Evolutionary conservation across 2,329 filamentous ascomycete species (phyloP), one percentile per base, ranked within the genome.

Genomic region (Neurospora sp.): DNA sequence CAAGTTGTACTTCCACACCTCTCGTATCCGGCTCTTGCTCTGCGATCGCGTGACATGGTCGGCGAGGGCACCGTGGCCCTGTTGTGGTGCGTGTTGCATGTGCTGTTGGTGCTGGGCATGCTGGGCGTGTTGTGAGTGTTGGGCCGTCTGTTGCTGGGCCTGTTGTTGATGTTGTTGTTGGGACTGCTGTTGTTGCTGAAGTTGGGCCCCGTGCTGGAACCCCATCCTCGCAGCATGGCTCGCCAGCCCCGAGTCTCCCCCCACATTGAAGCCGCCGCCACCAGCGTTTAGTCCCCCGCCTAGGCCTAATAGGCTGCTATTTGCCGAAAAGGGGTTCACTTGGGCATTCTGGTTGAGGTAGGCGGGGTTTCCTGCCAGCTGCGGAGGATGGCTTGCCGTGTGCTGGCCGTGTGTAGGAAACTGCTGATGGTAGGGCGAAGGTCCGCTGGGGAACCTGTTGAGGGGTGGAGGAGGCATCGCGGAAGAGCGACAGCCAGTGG

Each of bases 1-100:
- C 73, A 98, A 82, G 77, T 98, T 98, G 75, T 93, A 88, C 79
- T 91, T 91, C 96, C 96, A 99, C 46, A 99, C 96, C 77, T 99
- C 95, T 74, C 94, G 88, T 89, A 98, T 98, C 79, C 93, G 87
- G 72, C 89, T 88, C 77, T 93, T 92, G 19, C 86, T 86, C 71
- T 87, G 85, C 10, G 70, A 79, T 81, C 87, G 88, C 79, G 80
- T 81, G 75, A 80, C 86, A 78, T 87, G 83, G 69, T 86, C 83
- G 69, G 82, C 79, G 71, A 85, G 81, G n/a, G 83, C 81, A 72
- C 71, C 73, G 15, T 77, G 75, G 4, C 74, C 74, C 28, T 75
- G 75, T 68, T 74, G 67, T 57, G 57, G 67, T 19, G 66, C 43
- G 36, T 68, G 52, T 23, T 57, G 52, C 52, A 57, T 57, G 52